A percentile compares a stretch with the other conserved stretches of the same genome.
phyloP scores from a whole-genome alignment of 2,329 filamentous ascomycete genomes.

The Penicillium capsulatum region DNA sequence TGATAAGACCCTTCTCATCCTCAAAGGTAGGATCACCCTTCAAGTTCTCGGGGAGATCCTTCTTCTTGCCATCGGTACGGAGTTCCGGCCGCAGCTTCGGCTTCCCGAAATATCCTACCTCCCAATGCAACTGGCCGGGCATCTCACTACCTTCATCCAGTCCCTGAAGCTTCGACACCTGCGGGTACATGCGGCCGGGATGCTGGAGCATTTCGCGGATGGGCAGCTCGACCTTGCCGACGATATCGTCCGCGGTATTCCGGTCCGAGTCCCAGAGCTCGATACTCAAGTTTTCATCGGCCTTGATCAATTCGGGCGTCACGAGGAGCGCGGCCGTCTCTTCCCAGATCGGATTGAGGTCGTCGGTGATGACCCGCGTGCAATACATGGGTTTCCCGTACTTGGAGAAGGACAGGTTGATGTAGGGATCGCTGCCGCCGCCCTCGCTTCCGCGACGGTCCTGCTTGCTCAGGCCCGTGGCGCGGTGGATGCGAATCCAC shows the following conservation, averaged over 20 bases:
- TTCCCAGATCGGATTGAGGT: slow-evolving; percentile 88
- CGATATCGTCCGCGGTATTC: slow-evolving; percentile 86
- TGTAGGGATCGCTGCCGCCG: slow-evolving; percentile 91
- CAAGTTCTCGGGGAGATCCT: slow-evolving; percentile 68
- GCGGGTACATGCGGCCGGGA: slow-evolving; percentile 86
- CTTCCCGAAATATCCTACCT: slow-evolving; percentile 92
- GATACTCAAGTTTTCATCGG: slow-evolving; percentile 85
- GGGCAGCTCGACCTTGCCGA: slow-evolving; percentile 88
- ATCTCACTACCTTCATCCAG: slow-evolving; percentile 80
- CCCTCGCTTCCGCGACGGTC: slow-evolving; percentile 76
- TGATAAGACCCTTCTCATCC: slow-evolving; percentile 77
- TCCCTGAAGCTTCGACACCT: slow-evolving; percentile 76
- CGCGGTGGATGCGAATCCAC: slow-evolving; percentile 87
- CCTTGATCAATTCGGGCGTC: slow-evolving; percentile 84
- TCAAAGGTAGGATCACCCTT: slow-evolving; percentile 72
- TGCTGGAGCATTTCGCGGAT: slow-evolving; percentile 95
- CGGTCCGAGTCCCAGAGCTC: slow-evolving; percentile 96
- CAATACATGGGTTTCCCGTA: slow-evolving; percentile 98
- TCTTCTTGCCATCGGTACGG: slow-evolving; percentile 80
- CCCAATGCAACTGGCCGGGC: slow-evolving; percentile 93
- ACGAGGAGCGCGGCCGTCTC: slow-evolving; percentile 82
- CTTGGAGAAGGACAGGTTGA: slow-evolving; percentile 91
- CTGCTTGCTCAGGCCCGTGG: slow-evolving; percentile 83
- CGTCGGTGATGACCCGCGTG: slow-evolving; percentile 90
- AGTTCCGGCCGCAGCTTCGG: slow-evolving; percentile 80